These are phyloP conservation scores for Cyclotella baltica DNA, from an alignment of 108 stramenopile genomes.

Conservation along the genomic window DNA sequence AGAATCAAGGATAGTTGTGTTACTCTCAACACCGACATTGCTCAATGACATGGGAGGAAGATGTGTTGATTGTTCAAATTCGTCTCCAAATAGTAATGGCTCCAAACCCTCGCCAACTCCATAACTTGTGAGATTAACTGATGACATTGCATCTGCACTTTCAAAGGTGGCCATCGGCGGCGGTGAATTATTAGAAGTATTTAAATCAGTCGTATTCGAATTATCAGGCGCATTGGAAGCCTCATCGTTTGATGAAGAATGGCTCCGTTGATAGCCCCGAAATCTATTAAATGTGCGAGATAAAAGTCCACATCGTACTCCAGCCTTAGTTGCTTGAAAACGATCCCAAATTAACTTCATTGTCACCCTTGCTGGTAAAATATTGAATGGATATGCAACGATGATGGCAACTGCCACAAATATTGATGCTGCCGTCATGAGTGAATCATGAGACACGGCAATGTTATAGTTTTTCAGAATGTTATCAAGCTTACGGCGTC, in stretches of 20 bases:
- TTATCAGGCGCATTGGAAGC: neutral
- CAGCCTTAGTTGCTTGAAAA: slow-evolving; percentile 15
- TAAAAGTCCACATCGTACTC: neutral
- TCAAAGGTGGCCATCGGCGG: too few species aligned
- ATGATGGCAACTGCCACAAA: slow-evolving; percentile 82
- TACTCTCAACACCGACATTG: neutral
- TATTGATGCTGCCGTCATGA: slow-evolving; percentile 74
- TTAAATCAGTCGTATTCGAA: too few species aligned
- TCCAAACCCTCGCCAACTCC: too few species aligned
- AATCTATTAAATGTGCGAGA: neutral
- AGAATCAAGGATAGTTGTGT: neutral
- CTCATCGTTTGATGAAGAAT: neutral
- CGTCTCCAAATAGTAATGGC: slow-evolving; percentile 8
- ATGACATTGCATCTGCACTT: neutral
- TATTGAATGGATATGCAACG: slow-evolving; percentile 85
- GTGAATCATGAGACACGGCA: slow-evolving; percentile 33
- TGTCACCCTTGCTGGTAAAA: slow-evolving; percentile 79
- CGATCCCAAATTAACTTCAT: slow-evolving; percentile 62
- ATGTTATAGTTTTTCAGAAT: slow-evolving; percentile 70
- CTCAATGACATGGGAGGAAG: slow-evolving; percentile 2
- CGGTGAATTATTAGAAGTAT: too few species aligned
- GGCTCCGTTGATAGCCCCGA: neutral
- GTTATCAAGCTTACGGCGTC: slow-evolving; percentile 46
- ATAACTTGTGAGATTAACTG: neutral
- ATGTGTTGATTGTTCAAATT: neutral